phyloP scores from a whole-genome alignment of 495 filamentous ascomycete species.

The Bacidia gigantensis region DNA sequence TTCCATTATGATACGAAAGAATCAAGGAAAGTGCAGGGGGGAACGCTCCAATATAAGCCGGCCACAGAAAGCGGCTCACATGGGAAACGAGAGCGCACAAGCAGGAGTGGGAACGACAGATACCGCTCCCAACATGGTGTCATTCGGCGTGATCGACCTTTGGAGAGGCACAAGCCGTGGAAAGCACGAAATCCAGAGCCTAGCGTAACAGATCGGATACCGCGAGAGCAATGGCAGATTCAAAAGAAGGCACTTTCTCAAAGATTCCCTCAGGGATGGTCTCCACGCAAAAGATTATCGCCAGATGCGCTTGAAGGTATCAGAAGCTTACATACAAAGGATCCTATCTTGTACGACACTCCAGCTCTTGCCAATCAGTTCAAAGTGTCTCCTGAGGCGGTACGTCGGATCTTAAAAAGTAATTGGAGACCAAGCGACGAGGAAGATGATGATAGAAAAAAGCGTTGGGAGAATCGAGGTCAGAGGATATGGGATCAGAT shows the following conservation, averaged over 20 bases:
- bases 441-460: constrained; percentile 44
- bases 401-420: constrained; percentile 71
- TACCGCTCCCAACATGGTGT: no score
- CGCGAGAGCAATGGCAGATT: constrained; percentile 46
- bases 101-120: no score
- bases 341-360: constrained; percentile 64
- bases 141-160: no score
- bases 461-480: constrained; percentile 68
- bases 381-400: constrained; percentile 70
- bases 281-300: constrained; percentile 71
- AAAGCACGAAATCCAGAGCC: no score
- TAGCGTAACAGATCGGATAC: no score
- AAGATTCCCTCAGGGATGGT: constrained; percentile 69
- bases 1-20: no score
- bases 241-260: constrained; percentile 53
- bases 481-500: constrained; percentile 61
- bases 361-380: constrained; percentile 63
- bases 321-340: constrained; percentile 56
- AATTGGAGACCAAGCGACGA: constrained; percentile 62
- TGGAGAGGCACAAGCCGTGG: no score
- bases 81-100: no score
- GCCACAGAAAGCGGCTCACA: no score
- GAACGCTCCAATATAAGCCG: no score
- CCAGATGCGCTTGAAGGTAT: constrained; percentile 85
- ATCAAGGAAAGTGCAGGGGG: no score